phyloP scores from a whole-genome alignment of 257 asterid genomes.

The Scutellaria barbata region DNA sequence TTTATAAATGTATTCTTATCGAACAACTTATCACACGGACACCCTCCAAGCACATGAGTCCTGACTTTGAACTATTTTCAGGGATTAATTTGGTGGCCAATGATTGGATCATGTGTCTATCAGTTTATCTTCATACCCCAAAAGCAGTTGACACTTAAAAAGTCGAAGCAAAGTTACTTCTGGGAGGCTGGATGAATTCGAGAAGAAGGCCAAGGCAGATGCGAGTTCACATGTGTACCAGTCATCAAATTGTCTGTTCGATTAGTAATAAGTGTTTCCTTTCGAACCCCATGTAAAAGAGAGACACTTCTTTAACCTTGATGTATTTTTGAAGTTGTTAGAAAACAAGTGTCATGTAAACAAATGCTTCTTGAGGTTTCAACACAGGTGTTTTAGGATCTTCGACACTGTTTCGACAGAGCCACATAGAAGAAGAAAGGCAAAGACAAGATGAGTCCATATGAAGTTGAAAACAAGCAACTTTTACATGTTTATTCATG shows the following conservation, averaged over 20 bases:
- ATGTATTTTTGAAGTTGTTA: conserved; percentile 1
- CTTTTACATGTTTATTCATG: no score
- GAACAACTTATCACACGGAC: not conserved
- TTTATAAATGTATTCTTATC: not conserved
- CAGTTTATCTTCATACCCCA: conserved; percentile 1
- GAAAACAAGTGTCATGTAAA: not conserved
- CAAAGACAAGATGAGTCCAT: no score
- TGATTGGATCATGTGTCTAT: not conserved
- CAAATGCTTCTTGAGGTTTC: not conserved
- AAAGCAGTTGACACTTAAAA: not conserved
- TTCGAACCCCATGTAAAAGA: not conserved
- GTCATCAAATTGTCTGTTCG: not conserved
- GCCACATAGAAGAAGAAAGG: no score
- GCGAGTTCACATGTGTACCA: conserved; percentile 16
- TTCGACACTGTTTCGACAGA: no score
- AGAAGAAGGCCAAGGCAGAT: conserved; percentile 10
- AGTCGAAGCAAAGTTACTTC: not conserved
- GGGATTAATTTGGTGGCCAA: conserved; percentile 41
- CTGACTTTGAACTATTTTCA: conserved; percentile 25
- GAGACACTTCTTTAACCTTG: conserved; percentile 26
- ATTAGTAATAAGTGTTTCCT: not conserved
- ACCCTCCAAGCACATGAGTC: not conserved
- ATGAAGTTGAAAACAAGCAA: no score
- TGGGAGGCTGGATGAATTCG: conserved; percentile 20
- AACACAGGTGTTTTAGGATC: no score